These are phyloP conservation scores for Coniferiporia weirii DNA, from an alignment of 1,284 basidiomycete species.

Conservation along the genomic window DNA sequence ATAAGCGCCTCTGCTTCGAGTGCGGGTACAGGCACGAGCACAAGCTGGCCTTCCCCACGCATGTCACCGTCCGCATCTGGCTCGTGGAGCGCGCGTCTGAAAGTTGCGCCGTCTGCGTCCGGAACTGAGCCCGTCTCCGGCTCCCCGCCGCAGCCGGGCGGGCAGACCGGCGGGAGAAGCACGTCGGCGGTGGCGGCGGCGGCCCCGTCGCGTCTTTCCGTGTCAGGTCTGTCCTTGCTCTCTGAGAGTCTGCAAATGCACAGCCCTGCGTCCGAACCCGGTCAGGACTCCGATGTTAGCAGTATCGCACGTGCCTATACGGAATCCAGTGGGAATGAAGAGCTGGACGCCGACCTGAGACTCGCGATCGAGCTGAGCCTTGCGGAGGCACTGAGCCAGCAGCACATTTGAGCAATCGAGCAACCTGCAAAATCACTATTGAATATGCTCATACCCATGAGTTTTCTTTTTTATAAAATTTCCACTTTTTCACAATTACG, in stretches of 20 bases:
- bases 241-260: conserved; percentile 4
- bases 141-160: neutral
- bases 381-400: conserved; percentile 42
- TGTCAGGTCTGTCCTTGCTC: conserved; percentile 9
- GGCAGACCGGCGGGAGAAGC: neutral
- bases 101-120: neutral
- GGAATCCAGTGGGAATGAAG: conserved; percentile 20
- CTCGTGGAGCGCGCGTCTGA: conserved; percentile 4
- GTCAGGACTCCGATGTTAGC: conserved; percentile 13
- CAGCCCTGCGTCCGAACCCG: neutral
- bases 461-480: no score
- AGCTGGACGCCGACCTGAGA: conserved; percentile 45
- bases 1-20: conserved; percentile 29
- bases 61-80: neutral
- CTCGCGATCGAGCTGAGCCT: conserved; percentile 54
- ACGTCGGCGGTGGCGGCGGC: neutral
- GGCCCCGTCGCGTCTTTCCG: neutral
- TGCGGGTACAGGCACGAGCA: conserved; percentile 15
- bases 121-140: neutral
- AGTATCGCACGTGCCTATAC: neutral
- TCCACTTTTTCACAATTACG: neutral
- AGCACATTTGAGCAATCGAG: neutral
- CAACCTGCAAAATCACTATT: neutral
- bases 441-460: no score
- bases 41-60: conserved; percentile 4